Evolutionary conservation across 1,139 yeast species (phyloP), one percentile per base, ranked within the genome.

Genomic region (Entelexis sorbosivorans): DNA sequence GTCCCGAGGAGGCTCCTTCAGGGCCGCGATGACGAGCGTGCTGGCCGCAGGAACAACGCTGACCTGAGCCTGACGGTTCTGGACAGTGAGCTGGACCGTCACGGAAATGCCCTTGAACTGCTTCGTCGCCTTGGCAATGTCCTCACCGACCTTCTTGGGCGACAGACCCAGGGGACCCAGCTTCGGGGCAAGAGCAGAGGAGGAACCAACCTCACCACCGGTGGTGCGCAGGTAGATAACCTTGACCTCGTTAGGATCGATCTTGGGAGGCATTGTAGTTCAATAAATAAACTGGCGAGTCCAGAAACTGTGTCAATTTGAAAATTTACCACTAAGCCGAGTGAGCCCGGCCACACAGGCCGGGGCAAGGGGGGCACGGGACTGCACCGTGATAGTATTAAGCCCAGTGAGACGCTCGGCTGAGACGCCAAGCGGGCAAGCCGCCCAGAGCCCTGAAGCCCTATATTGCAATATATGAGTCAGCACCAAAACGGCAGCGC

Each of bases 71-170:
- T 91, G 99, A 84, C 99, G 89, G 94, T 91, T 91, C 81, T 91
- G 99, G 72, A 91, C 89, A 74, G 83, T 91, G 76, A 93, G 83
- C 78, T 87, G 95, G 63, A 93, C 97, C 67, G 98, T 91, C 71
- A 91, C 98, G 76, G 91, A 87, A 70, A 91, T 89, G 81, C 99
- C 99, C 78, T 89, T 89, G 93, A 81, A 91, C 73, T 82, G 81
- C 79, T 87, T 85, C 78, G 98, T 91, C 73, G 98, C 98, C 84
- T 93, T 93, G 76, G 98, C 98, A 69, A 91, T 91, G 74, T 91
- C 98, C 78, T 91, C 99, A 87, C 99, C 99, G 71, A 93, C 96
- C 85, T 91, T 91, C 95, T 91, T 91, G 81, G 98, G 97, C 61
- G 97, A 89, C 70, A 91, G 82, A 88, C 99, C 99, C 73, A 91